A percentile compares a stretch with the other conserved stretches of the same genome.
These are phyloP conservation scores for Colletotrichum sp. DNA, from an alignment of 2,329 filamentous ascomycete genomes.

Conservation along the genomic window DNA sequence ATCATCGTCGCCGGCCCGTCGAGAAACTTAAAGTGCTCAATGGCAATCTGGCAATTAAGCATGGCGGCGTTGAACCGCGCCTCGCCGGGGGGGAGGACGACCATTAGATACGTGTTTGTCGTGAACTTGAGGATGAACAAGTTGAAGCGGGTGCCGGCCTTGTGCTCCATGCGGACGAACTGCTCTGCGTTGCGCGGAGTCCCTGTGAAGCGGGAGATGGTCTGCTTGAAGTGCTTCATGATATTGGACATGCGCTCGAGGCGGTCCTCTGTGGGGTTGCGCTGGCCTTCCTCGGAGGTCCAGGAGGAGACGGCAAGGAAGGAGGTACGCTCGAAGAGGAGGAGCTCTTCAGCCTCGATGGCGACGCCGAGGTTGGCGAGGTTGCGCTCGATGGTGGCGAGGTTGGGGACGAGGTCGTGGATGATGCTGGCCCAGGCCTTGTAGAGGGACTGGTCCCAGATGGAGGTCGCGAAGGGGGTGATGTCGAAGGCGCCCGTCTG, in stretches of 20 bases:
- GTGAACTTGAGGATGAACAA: slow-evolving; percentile 96
- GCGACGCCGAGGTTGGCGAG: slow-evolving; percentile 81
- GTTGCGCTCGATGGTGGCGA: slow-evolving; percentile 85
- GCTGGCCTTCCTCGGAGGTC: slow-evolving; percentile 72
- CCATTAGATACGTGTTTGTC: slow-evolving; percentile 95
- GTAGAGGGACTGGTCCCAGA: slow-evolving; percentile 98
- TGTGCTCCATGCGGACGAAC: slow-evolving; percentile 81
- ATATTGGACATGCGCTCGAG: slow-evolving; percentile 96
- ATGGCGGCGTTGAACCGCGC: slow-evolving; percentile 89
- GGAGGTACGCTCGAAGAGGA: slow-evolving; percentile 93
- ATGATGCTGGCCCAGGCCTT: slow-evolving; percentile 99
- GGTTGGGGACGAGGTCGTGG: slow-evolving; percentile 95
- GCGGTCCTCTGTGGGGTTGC: slow-evolving; percentile 89
- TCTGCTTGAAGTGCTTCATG: slow-evolving; percentile 98
- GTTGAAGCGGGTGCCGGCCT: slow-evolving; percentile 78
- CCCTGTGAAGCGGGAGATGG: slow-evolving; percentile 74
- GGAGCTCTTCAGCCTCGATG: slow-evolving; percentile 90
- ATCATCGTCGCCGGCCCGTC: slow-evolving; percentile 49
- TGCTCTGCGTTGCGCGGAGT: slow-evolving; percentile 82
- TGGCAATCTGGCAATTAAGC: slow-evolving; percentile 86
- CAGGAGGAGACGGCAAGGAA: slow-evolving; percentile 97
- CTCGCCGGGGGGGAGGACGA: slow-evolving; percentile 89
- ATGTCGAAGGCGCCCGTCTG: slow-evolving; percentile 60
- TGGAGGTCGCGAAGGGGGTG: slow-evolving; percentile 91
- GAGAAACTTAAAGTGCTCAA: slow-evolving; percentile 77